Evolutionary conservation across 2,329 filamentous ascomycete genomes (phyloP), one percentile per base, ranked within the genome.

Genomic region (Amauroascus niger): DNA sequence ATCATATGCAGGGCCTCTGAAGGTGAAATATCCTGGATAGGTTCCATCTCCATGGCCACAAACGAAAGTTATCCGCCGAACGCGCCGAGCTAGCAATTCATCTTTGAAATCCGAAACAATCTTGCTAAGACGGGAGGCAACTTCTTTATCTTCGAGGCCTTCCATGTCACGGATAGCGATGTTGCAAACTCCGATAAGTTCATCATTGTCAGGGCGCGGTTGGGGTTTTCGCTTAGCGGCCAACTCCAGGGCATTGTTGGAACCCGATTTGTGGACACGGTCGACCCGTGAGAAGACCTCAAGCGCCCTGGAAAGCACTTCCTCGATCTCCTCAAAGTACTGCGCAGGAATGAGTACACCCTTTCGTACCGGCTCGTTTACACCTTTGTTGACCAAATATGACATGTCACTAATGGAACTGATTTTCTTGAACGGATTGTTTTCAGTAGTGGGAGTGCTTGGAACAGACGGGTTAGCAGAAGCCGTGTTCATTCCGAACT

Each of bases 321-420:
- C 93, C 63, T 97, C 93, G 13, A 85, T 87, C 65, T 98, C 93
- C 59, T 98, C 93, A 40, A 98, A 76, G 72, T 95, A 98, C 64
- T 84, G 86, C 64, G 94, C 89, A 30, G 93, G 90, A 44, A 96
- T 83, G 59, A 98, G 93, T 53, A 95, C 88, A 80, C 93, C 93
- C 76, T 93, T 94, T 64, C 93, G 82, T 28, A 79, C 82, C 32
- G 87, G 87, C 71, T 96, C 90, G 39, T 82, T 77, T 18, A 60
- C 61, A 51, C 81, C 79, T 67, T 86, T 84, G 60, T 81, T 81
- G 56, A 82, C 78, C 57, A 96, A 75, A 70, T 95, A 95, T 14
- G 88, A 88, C 86, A 98, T 88, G 67, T 98, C 93, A 69, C 89
- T 95, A 70, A 98, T 93, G 52, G 93, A 97, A 74, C 87, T 83